A percentile compares a stretch with the other conserved stretches of the same genome.
phyloP scores from a whole-genome alignment of 1,284 basidiomycete genomes.

The Ceratobasidium sp. region DNA sequence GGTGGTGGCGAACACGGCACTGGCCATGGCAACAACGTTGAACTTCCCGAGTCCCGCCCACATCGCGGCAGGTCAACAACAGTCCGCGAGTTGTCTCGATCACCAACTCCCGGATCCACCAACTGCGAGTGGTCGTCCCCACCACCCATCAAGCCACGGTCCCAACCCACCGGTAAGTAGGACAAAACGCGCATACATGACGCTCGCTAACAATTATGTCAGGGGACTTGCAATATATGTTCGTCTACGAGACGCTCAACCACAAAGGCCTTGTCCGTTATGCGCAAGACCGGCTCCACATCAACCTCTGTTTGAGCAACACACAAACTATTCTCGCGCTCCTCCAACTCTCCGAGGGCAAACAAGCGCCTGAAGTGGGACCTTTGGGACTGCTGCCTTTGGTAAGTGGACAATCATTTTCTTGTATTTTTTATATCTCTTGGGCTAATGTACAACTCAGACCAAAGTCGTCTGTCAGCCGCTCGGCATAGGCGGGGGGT shows the following conservation, averaged over 20 bases:
- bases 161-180: not conserved
- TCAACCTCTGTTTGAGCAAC: not conserved
- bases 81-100: not conserved
- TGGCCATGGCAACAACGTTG: not conserved
- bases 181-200: not conserved
- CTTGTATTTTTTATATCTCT: not conserved
- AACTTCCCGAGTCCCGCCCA: not conserved
- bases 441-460: not conserved
- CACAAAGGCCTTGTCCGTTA: not conserved
- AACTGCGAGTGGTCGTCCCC: not conserved
- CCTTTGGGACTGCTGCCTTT: constrained; percentile 1
- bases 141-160: not conserved
- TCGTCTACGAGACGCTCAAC: constrained; percentile 4
- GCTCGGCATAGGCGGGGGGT: constrained; percentile 17
- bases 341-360: not conserved
- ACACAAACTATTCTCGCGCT: constrained; percentile 2
- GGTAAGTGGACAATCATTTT: not conserved
- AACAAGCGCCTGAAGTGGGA: constrained; percentile 23
- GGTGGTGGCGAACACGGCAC: no score
- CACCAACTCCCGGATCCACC: not conserved
- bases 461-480: not conserved
- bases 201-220: not conserved
- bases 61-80: not conserved
- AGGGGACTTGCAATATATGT: not conserved
- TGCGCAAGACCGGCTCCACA: not conserved